Evolutionary conservation across 192 early-diverging fungal genomes (phyloP), one percentile per base, ranked within the genome.

Genomic region (Mortierella alpina): DNA sequence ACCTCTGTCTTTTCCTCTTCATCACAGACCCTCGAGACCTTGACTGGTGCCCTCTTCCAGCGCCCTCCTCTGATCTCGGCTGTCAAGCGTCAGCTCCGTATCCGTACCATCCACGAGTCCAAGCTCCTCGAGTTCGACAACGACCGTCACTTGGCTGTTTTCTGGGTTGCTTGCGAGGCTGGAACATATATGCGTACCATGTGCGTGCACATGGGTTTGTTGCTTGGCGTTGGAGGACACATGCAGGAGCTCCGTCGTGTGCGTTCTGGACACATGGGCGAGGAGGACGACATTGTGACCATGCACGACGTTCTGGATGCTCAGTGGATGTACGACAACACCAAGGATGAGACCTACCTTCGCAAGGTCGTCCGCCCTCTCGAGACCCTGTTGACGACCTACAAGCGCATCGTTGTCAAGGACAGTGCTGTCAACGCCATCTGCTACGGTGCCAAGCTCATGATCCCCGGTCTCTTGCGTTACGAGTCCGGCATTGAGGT

Each of bases 151-250:
- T 85, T 99, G 85, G 95, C 90, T 68, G 95, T 98, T 40, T 98
- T 99, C 88, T 98, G 97, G 97, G 97, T 95, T 48, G 92, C 88
- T 63, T 99, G 98, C 86, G 98, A 99, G 90, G 98, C 98, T 60
- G 98, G 98, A 68, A 99, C 98, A 13, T 99, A 99, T 82, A 97
- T 99, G 85, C 95, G 98, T 88, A 99, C 98, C n/a, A 84, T 99
- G 63, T 99, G 98, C 83, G 97, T 98, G 44, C 98, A 99, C 83
- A 83, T 99, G 85, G 98, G 98, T 74, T 87, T 99, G 11, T 85
- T 99, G 63, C 87, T 99, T 55, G 95, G 95, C 59, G 95, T 95
- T 62, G 98, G 98, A 78, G 98, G 96, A 17, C 98, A 99, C 78
- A 99, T 99, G 98, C 96, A 98, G 88, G 98, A 99, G 87, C 93